Base-by-base conservation (phyloP, 1,284 basidiomycete species). In the Heterobasidion irregulare region DNA sequence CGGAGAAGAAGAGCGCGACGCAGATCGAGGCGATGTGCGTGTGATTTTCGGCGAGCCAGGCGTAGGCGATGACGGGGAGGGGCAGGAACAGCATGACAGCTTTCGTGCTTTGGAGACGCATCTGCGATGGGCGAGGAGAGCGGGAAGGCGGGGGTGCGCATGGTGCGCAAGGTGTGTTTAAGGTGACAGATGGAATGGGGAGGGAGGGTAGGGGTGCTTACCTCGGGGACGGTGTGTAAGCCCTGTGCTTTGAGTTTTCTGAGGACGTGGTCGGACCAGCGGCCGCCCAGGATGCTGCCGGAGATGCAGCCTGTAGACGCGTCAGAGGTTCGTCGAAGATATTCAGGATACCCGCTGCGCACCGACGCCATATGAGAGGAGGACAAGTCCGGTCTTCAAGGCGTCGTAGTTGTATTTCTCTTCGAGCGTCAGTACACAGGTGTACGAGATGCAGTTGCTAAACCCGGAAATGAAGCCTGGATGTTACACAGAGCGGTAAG, bases 251-350 rank as follows among this genome's bases (percentile, higher is more conserved):
- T 86, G 53, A 88, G 68, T 49, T 74, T 72, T 4, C 67, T 65
- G 34, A 92, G 73, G 38, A 84, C 74, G 47, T 72, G 67, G 67
- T 95, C 93, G 1, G 86, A 90, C 72, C 83, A 91, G 8, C 83
- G 75, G 0, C 93, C 92, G 8, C 92, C 92, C 0, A 86, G 59
- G 8, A 93, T 60, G 57, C 83, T 87, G 2, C 92, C 92, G 1
- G 72, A 64, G 35, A 92, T 74, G 59, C 78, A 82, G 6, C 90
- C 89, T 68, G 73, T 55, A 4, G 43, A 50, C 15, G 18, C 26
- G 36, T 44, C 16, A n/a, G 47, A 33, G 4, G 32, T 56, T 55
- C 56, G 54, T 55, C 18, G 56, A 32, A 0, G 6, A 41, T 41
- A 10, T 10, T 12, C 7, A 41, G 6, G 4, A 41, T 41, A 4